Evolutionary conservation across 169 alveolate species (phyloP), one percentile per base, ranked within the genome.

Genomic region (Plasmodium vinckei): DNA sequence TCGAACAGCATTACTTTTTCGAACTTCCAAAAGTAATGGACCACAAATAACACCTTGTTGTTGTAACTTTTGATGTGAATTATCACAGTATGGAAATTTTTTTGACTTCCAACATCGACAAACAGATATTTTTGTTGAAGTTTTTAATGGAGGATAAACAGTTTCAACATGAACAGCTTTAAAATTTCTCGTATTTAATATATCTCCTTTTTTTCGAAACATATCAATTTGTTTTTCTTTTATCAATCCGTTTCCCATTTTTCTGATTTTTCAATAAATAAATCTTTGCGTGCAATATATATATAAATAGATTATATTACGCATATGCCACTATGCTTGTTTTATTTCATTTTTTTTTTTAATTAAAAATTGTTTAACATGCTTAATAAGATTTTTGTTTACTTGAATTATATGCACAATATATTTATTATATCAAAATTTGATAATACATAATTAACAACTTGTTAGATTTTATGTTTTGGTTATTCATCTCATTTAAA

Each of bases 21-120:
- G 64, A 4, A 89, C 86, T 73, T 93, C 96, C 25, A 93, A 64
- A 93, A 93, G 93, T 19, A 88, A 88, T 1, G 96, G 96, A 2
- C 96, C 97, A 57, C 94, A 91, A 69, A 93, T 79, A 56, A 94
- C 75, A 5, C 96, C 96, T 72, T 93, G 95, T 19, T 75, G 88
- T 65, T 93, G 95, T 69, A 94, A 88, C 57, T 72, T 86, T 77
- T 94, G 96, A 75, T 94, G 97, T 0, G 97, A 59, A 94, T 94
- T 94, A 79, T 94, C 96, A 91, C 97, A 94, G 9, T 92, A 69
- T n/a, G 97, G 97, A 71, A 94, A 94, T 69, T 92, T 94, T 25
- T 95, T 95, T 12, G 96, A 93, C 70, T 94, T 72, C 97, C 97
- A 94, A 68, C 97, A 94, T 46, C 97, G 88, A 90, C 97, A 94